Percentiles rank a stretch among this genome's conserved stretches.
Conservation (phyloP, 2,329 filamentous ascomycete species). For the Cladorrhinum sp. region DNA sequence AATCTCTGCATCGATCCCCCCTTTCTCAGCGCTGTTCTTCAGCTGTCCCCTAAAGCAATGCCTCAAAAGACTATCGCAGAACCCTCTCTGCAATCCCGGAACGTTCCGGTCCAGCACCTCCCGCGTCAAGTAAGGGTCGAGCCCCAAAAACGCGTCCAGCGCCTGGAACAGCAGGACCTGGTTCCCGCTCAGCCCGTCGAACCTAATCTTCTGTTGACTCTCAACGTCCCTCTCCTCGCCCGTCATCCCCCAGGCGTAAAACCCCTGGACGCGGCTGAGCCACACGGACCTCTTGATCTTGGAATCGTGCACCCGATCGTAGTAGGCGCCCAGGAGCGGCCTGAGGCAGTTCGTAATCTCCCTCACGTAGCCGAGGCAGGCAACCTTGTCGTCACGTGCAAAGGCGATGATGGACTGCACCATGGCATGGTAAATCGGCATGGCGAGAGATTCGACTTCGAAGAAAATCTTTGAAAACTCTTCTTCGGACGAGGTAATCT, state of each 20-base stretch:
- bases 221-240: conserved; percentile 18
- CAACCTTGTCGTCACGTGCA: conserved; percentile 21
- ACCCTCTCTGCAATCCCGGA: conserved; percentile 28
- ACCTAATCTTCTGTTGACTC: conserved; percentile 29
- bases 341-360: conserved; percentile 25
- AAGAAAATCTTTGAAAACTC: conserved; percentile 32
- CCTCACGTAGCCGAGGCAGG: conserved; percentile 23
- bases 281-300: conserved; percentile 31
- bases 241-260: conserved; percentile 36
- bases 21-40: background rate
- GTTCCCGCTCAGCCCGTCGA: conserved; percentile 36
- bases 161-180: conserved; percentile 35
- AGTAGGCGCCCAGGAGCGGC: conserved; percentile 28
- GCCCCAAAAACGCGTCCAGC: conserved; percentile 36
- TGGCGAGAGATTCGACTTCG: conserved; percentile 30
- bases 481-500: conserved; percentile 32
- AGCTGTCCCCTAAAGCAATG: conserved; percentile 26
- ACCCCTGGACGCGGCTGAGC: conserved; percentile 35
- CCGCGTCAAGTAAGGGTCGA: conserved; percentile 31
- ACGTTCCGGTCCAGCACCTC: conserved; percentile 27
- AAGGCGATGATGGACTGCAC: conserved; percentile 28
- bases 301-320: conserved; percentile 30
- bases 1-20: conserved; percentile 26
- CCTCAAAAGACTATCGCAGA: conserved; percentile 26
- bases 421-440: conserved; percentile 32